These are phyloP conservation scores for Phycomyces blakesleeanus DNA, from an alignment of 192 early-diverging fungal species.

Conservation along the genomic window DNA sequence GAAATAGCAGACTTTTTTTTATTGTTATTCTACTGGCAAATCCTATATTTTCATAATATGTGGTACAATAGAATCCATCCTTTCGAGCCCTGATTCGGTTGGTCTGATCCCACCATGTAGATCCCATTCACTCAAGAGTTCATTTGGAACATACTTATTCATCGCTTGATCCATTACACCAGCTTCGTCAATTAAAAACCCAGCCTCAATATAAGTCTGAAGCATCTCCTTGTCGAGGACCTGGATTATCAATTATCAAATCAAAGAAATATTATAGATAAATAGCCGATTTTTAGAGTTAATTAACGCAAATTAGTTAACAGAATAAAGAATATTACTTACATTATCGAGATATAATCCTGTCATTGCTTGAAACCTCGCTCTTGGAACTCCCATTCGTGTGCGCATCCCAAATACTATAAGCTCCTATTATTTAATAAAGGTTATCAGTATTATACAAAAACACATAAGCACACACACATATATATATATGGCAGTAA, in stretches of 20 bases:
- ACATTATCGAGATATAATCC: constrained; percentile 38
- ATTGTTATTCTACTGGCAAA: too few relatives aligned
- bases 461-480: not conserved
- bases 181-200: constrained; percentile 17
- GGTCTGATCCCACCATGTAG: constrained; percentile 35
- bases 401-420: constrained; percentile 50
- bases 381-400: constrained; percentile 34
- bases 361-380: constrained; percentile 29
- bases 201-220: constrained; percentile 8
- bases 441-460: constrained; percentile 1
- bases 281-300: too few relatives aligned
- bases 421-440: constrained; percentile 33
- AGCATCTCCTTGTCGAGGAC: constrained; percentile 14
- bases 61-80: constrained; percentile 47
- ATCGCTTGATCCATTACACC: constrained; percentile 6
- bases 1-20: too few relatives aligned
- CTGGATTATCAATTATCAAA: constrained; percentile 3
- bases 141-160: constrained; percentile 19
- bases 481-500: not conserved
- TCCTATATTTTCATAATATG: constrained; percentile 20
- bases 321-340: constrained; percentile 1
- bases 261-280: not conserved
- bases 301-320: too few relatives aligned
- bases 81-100: constrained; percentile 47
- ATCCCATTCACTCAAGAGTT: constrained; percentile 6